These are phyloP conservation scores for Coemansia sp. DNA, from an alignment of 192 early-diverging fungal species.

Conservation along the genomic window DNA sequence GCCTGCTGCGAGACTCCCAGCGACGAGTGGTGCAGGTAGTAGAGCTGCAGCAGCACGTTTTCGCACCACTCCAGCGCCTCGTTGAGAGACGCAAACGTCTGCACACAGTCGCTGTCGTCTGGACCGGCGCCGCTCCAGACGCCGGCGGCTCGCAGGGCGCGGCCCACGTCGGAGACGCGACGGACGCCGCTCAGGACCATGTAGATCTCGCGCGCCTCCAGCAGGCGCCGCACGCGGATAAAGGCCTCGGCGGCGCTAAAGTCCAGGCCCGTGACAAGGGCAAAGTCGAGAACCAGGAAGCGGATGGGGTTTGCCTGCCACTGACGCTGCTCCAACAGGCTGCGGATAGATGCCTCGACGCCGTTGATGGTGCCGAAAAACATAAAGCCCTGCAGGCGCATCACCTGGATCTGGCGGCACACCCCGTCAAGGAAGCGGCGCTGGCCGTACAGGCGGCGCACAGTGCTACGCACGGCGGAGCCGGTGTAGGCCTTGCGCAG, in stretches of 20 bases:
- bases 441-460: slow-evolving; percentile 84
- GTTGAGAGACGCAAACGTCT: slow-evolving; percentile 76
- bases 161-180: slow-evolving; percentile 63
- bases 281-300: slow-evolving; percentile 87
- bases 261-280: slow-evolving; percentile 80
- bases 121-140: slow-evolving; percentile 56
- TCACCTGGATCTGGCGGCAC: slow-evolving; percentile 79
- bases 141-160: slow-evolving; percentile 62
- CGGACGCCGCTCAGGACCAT: slow-evolving; percentile 78
- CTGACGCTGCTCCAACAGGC: slow-evolving; percentile 59
- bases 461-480: slow-evolving; percentile 74
- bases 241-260: slow-evolving; percentile 91
- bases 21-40: slow-evolving; percentile 60
- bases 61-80: slow-evolving; percentile 94
- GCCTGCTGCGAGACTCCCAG: slow-evolving; percentile 18
- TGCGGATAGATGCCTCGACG: slow-evolving; percentile 69
- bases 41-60: slow-evolving; percentile 78
- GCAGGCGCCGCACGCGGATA: slow-evolving; percentile 74
- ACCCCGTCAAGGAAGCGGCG: slow-evolving; percentile 81
- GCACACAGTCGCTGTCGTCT: slow-evolving; percentile 56
- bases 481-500: slow-evolving; percentile 67
- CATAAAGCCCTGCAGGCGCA: slow-evolving; percentile 92
- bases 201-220: slow-evolving; percentile 67
- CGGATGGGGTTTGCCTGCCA: slow-evolving; percentile 73
- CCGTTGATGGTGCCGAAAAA: slow-evolving; percentile 95